These are phyloP conservation scores for Apophysomyces ossiformis DNA, from an alignment of 371 early-diverging fungal genomes.

Conservation along the genomic window DNA sequence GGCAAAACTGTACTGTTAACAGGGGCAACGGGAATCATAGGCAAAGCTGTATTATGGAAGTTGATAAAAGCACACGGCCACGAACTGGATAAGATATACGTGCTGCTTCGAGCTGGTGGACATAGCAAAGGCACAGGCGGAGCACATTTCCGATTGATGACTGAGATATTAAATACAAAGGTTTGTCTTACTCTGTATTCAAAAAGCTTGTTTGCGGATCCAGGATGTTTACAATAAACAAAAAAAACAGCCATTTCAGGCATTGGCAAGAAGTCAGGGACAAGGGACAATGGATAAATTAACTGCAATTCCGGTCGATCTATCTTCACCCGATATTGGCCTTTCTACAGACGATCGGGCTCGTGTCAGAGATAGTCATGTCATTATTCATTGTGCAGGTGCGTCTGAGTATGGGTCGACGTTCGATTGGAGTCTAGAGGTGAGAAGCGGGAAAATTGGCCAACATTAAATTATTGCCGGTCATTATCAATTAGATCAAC, in stretches of 20 bases:
- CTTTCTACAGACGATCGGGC: slow-evolving; percentile 44
- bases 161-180: slow-evolving; percentile 29
- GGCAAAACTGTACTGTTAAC: slow-evolving; percentile 48
- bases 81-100: slow-evolving; percentile 30
- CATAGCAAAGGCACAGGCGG: slow-evolving; percentile 27
- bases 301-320: slow-evolving; percentile 49
- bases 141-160: slow-evolving; percentile 27
- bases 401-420: slow-evolving; percentile 54
- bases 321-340: slow-evolving; percentile 49
- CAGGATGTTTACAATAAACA: too few relatives aligned
- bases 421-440: slow-evolving; percentile 51
- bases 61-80: slow-evolving; percentile 29
- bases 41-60: slow-evolving; percentile 57
- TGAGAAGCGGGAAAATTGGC: slow-evolving; percentile 12
- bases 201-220: neutral
- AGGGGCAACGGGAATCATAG: slow-evolving; percentile 61
- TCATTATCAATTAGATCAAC: slow-evolving; percentile 38
- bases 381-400: slow-evolving; percentile 58
- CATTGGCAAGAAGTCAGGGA: slow-evolving; percentile 11
- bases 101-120: slow-evolving; percentile 35
- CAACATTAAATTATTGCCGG: neutral
- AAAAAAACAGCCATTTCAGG: slow-evolving; percentile 23
- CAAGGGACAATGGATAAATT: slow-evolving; percentile 39
- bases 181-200: slow-evolving; percentile 17
- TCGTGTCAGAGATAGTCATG: slow-evolving; percentile 40